Percentiles rank a stretch among this genome's conserved stretches.
Evolutionary conservation across 2,329 filamentous ascomycete species (phyloP).

Genomic region (Rhynchosporium graminicola): DNA sequence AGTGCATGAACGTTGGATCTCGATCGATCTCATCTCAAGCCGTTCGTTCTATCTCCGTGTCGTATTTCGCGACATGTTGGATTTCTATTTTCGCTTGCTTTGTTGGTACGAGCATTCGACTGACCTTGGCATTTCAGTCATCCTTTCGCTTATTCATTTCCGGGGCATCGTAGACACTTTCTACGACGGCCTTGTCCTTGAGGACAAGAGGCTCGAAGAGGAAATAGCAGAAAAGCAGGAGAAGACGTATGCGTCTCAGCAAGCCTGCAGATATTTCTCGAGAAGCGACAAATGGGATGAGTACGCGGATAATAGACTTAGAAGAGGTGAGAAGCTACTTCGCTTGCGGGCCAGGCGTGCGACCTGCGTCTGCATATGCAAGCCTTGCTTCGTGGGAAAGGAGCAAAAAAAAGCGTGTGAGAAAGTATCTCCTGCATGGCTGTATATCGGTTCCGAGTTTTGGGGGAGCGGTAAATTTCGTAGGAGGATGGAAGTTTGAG

Average conservation of each 20-base stretch:
- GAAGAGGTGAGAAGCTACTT: neutral
- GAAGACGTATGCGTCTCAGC: too few species aligned
- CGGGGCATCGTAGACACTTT: too few species aligned
- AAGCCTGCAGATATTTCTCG: too few species aligned
- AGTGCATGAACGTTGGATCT: neutral
- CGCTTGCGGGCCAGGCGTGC: slow-evolving; percentile 3
- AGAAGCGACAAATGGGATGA: too few species aligned
- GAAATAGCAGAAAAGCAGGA: too few species aligned
- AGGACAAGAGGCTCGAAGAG: too few species aligned
- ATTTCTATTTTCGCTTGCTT: neutral
- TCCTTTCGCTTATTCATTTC: too few species aligned
- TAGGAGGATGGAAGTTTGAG: neutral
- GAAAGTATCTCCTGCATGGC: neutral
- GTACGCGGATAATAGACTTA: neutral
- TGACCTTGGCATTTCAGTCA: too few species aligned
- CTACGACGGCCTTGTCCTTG: too few species aligned
- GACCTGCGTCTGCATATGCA: slow-evolving; percentile 1
- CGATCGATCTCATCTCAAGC: slow-evolving; percentile 5
- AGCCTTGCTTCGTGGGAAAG: too few species aligned
- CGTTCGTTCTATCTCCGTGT: neutral
- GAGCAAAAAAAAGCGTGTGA: too few species aligned
- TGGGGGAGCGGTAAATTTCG: neutral
- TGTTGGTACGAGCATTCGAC: neutral
- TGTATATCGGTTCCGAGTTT: slow-evolving; percentile 8
- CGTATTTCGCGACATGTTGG: neutral